Conservation (phyloP, 2,329 filamentous ascomycete species). For the Harringtonia aguacate region DNA sequence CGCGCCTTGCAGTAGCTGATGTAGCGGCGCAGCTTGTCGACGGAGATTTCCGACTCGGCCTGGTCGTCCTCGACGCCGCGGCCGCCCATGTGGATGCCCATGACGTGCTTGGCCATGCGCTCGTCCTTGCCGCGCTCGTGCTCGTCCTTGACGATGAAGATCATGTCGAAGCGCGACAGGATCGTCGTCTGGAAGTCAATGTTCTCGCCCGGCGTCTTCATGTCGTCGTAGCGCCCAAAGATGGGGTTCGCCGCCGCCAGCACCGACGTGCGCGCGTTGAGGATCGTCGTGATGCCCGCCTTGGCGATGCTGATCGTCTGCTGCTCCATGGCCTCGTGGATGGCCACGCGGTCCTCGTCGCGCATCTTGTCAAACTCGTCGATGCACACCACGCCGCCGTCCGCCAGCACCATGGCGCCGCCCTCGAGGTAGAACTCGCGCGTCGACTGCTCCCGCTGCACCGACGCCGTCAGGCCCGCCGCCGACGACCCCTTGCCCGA, state of each 20-base stretch:
- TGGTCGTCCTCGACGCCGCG: constrained; percentile 73
- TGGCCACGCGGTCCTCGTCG: constrained; percentile 93
- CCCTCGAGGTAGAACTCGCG: constrained; percentile 97
- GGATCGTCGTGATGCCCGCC: constrained; percentile 94
- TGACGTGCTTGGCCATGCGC: constrained; percentile 90
- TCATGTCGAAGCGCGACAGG: constrained; percentile 97
- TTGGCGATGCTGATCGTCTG: constrained; percentile 99
- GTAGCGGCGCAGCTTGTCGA: constrained; percentile 96
- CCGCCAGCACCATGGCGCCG: constrained; percentile 95
- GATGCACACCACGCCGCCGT: constrained; percentile 94
- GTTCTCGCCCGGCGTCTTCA: constrained; percentile 95
- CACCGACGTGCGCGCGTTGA: constrained; percentile 92
- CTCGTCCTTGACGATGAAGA: constrained; percentile 95
- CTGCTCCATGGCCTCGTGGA: constrained; percentile 99
- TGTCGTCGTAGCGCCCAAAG: constrained; percentile 94
- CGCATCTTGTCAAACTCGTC: constrained; percentile 99
- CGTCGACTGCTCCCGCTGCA: constrained; percentile 84
- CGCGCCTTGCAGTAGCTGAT: constrained; percentile 96
- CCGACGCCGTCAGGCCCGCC: constrained; percentile 92
- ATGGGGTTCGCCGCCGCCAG: constrained; percentile 94
- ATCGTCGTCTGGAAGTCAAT: constrained; percentile 99
- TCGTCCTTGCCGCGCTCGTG: constrained; percentile 86
- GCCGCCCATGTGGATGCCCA: constrained; percentile 92
- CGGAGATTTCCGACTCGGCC: constrained; percentile 75
- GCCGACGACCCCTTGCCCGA: constrained; percentile 97